phyloP scores from a whole-genome alignment of 495 filamentous ascomycete species.

The Stereocaulon alpinum region DNA sequence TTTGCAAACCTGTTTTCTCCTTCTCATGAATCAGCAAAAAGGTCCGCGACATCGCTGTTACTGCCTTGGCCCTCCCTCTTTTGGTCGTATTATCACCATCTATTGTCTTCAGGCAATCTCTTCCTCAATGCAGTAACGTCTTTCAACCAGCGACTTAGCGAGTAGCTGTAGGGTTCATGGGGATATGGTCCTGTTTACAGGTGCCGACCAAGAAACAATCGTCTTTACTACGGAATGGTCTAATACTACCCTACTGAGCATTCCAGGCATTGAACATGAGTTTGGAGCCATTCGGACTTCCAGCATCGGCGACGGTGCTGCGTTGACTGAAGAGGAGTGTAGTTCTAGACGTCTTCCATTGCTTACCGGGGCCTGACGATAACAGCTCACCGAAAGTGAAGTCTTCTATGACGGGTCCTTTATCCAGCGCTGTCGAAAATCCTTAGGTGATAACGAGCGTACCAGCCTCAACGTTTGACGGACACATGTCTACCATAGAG shows the following conservation, averaged over 20 bases:
- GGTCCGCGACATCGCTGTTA: background rate
- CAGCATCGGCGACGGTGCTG: background rate
- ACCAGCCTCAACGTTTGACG: too few relatives aligned
- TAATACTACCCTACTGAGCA: background rate
- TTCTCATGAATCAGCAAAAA: background rate
- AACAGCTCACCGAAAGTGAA: background rate
- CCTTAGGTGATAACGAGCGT: background rate
- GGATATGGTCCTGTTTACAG: too few relatives aligned
- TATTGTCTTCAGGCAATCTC: background rate
- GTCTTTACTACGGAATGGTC: conserved; percentile 2
- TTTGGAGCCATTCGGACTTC: conserved; percentile 1
- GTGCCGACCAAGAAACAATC: background rate
- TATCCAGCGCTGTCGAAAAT: background rate
- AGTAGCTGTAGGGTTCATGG: background rate
- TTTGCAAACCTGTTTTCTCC: background rate
- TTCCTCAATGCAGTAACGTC: conserved; percentile 5
- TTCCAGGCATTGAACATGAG: background rate
- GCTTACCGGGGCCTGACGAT: background rate
- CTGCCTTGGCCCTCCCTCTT: background rate
- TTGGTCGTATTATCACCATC: background rate
- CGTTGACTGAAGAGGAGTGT: background rate
- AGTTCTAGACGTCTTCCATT: background rate
- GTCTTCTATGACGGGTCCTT: background rate
- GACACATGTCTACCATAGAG: background rate
- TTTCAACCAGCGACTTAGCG: background rate